phyloP scores from a whole-genome alignment of 2,329 filamentous ascomycete species.

The Gyromitra esculenta region DNA sequence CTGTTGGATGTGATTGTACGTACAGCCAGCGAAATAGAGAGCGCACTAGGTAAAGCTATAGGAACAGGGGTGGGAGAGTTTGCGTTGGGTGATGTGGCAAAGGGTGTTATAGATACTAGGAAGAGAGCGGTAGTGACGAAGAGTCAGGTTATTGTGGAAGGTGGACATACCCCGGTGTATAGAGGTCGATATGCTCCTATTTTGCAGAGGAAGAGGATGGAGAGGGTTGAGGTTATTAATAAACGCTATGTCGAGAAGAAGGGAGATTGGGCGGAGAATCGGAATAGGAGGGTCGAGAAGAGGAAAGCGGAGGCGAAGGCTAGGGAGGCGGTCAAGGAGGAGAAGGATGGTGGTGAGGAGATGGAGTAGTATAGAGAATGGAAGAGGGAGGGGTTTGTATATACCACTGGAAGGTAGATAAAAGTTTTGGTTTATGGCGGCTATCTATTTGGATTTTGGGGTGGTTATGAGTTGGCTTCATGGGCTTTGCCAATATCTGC shows the following conservation, averaged over 20 bases:
- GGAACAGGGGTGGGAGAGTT: conserved; percentile 58
- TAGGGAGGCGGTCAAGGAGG: background rate
- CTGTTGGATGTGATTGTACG: conserved; percentile 70
- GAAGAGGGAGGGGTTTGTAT: background rate
- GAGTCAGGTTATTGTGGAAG: conserved; percentile 65
- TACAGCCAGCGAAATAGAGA: background rate
- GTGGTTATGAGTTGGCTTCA: too few relatives aligned
- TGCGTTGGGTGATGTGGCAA: conserved; percentile 57
- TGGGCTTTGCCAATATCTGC: background rate
- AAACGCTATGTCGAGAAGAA: conserved; percentile 68
- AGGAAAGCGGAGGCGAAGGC: conserved; percentile 25
- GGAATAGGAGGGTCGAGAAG: conserved; percentile 53
- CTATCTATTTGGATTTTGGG: too few relatives aligned
- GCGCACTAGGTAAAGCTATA: too few relatives aligned
- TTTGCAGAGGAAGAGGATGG: conserved; percentile 67
- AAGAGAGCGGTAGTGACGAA: conserved; percentile 29
- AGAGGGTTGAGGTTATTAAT: conserved; percentile 71
- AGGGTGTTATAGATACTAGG: conserved; percentile 13
- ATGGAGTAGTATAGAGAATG: background rate
- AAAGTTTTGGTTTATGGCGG: background rate
- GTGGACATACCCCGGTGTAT: conserved; percentile 66
- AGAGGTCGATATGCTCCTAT: conserved; percentile 69
- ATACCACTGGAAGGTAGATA: background rate
- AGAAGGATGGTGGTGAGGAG: too few relatives aligned
- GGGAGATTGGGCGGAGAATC: conserved; percentile 61